phyloP scores from a whole-genome alignment of 2,329 filamentous ascomycete genomes.

The Colletotrichum lupini region DNA sequence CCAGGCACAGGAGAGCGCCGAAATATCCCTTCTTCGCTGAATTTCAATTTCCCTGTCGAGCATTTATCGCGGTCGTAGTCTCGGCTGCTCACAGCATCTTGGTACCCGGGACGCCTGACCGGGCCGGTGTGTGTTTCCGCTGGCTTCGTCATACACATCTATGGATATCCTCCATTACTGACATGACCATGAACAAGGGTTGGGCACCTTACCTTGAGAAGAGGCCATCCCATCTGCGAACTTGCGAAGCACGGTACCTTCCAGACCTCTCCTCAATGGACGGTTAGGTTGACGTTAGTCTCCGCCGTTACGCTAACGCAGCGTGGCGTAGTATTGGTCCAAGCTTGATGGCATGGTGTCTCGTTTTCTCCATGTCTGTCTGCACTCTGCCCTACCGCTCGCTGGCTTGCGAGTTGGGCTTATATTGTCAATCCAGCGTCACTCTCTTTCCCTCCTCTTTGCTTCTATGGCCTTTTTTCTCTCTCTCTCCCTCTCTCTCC shows the following conservation, averaged over 20 bases:
- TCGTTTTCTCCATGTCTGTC: constrained; percentile 1
- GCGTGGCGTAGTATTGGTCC: neutral
- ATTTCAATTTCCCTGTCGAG: neutral
- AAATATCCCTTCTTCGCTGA: neutral
- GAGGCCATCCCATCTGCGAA: too few relatives aligned
- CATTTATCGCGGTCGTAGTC: neutral
- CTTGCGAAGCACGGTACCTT: too few relatives aligned
- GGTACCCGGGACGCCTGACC: constrained; percentile 1
- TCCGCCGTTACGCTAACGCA: constrained; percentile 28
- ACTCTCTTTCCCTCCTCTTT: neutral
- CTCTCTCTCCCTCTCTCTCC: too few relatives aligned
- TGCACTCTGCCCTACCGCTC: constrained; percentile 27
- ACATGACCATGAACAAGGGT: neutral
- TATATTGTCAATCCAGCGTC: neutral
- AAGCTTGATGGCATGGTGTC: constrained; percentile 8
- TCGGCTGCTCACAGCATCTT: constrained; percentile 21
- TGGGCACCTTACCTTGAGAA: neutral
- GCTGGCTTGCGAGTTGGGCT: constrained; percentile 1
- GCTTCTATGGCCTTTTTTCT: neutral
- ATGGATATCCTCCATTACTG: neutral
- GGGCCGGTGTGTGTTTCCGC: constrained; percentile 11
- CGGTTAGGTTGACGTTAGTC: constrained; percentile 12
- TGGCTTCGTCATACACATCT: neutral
- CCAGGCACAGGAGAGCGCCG: neutral
- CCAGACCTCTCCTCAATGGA: too few relatives aligned